These are phyloP conservation scores for Stropharia rugosoannulata DNA, from an alignment of 768 basidiomycete genomes.

Conservation along the genomic window DNA sequence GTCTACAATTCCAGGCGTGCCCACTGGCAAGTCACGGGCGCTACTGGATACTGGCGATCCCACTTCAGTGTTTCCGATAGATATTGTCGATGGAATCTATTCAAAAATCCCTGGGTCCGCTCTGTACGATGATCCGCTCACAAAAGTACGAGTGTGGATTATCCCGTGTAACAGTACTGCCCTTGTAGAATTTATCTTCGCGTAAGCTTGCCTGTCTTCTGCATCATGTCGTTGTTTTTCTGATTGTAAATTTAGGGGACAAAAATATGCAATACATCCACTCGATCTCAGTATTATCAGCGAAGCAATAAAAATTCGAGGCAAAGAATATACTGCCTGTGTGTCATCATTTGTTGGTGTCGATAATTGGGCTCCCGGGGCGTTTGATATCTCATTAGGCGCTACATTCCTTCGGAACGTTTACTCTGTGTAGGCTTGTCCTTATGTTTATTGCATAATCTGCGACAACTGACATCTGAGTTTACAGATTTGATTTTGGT, in stretches of 20 bases:
- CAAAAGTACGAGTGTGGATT: conserved; percentile 32
- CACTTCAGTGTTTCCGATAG: conserved; percentile 30
- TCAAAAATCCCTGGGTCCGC: conserved; percentile 34
- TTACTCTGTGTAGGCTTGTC: conserved; percentile 36
- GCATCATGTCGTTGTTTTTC: neutral
- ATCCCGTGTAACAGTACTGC: conserved; percentile 35
- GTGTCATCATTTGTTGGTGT: conserved; percentile 29
- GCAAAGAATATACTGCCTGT: conserved; percentile 38
- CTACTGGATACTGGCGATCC: conserved; percentile 47
- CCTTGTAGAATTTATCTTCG: conserved; percentile 36
- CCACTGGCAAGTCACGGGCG: conserved; percentile 29
- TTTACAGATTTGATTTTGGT: conserved; percentile 41
- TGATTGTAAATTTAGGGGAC: conserved; percentile 19
- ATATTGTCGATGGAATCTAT: conserved; percentile 37
- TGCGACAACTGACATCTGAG: neutral
- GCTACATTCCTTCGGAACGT: conserved; percentile 47
- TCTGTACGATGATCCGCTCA: conserved; percentile 15
- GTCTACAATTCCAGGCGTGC: conserved; percentile 28
- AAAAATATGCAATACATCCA: conserved; percentile 40
- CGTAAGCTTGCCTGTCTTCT: conserved; percentile 26
- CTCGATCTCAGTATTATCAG: conserved; percentile 37
- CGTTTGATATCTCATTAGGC: conserved; percentile 40
- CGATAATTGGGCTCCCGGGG: conserved; percentile 22
- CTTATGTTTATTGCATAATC: neutral
- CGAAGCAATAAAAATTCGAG: conserved; percentile 20